Evolutionary conservation across 257 asterid species (phyloP).

Genomic region (Solanum tarapatanum): DNA sequence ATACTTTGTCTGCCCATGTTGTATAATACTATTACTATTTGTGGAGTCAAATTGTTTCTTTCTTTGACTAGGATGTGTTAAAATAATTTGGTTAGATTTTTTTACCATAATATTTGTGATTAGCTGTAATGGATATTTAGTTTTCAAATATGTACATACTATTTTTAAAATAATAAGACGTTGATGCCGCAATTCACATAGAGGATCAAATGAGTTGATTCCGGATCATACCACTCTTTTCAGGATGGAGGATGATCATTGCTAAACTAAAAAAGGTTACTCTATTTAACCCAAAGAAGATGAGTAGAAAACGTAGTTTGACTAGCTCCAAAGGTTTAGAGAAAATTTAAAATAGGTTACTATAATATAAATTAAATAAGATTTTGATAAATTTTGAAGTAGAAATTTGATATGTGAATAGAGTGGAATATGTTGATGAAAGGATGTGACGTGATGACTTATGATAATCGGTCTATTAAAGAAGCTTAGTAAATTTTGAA

Average conservation of each 20-base stretch:
- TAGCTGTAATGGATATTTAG: background rate
- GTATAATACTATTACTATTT: background rate
- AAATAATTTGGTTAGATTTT: background rate
- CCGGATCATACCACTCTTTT: background rate
- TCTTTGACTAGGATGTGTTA: background rate
- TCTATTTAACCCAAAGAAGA: no score
- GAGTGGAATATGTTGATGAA: background rate
- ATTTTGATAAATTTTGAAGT: background rate
- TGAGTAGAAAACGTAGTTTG: no score
- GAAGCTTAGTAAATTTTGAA: background rate
- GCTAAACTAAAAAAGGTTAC: background rate
- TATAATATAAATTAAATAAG: background rate
- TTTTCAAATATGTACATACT: background rate
- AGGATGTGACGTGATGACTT: background rate
- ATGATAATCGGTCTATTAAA: background rate
- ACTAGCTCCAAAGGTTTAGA: no score
- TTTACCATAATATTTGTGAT: background rate
- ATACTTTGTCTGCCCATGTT: background rate
- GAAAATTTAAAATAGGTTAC: background rate
- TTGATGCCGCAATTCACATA: background rate
- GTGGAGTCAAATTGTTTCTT: background rate
- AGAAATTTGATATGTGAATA: background rate
- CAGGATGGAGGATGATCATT: background rate
- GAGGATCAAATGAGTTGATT: background rate
- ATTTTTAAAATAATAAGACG: background rate